phyloP scores from a whole-genome alignment of 2,329 filamentous ascomycete genomes.

The Fusarium neocosmosporiellum region DNA sequence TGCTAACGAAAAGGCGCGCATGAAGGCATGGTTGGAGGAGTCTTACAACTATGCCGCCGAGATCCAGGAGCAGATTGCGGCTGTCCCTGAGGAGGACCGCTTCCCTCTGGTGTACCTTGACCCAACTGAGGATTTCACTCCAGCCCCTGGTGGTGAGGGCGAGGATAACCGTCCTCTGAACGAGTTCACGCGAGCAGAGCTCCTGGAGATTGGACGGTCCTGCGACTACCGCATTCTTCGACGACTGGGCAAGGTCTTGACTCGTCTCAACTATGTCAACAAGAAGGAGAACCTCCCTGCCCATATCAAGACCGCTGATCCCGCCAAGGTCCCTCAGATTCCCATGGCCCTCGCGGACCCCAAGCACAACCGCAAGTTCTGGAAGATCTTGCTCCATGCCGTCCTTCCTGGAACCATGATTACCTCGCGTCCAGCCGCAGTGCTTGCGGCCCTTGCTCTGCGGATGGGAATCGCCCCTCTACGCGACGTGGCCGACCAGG shows the following conservation, averaged over 20 bases:
- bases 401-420: slow-evolving; percentile 62
- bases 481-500: slow-evolving; percentile 52
- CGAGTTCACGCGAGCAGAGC: slow-evolving; percentile 56
- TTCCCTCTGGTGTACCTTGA: slow-evolving; percentile 63
- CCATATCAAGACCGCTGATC: slow-evolving; percentile 51
- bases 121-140: slow-evolving; percentile 55
- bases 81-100: slow-evolving; percentile 50
- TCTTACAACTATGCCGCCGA: slow-evolving; percentile 62
- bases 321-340: slow-evolving; percentile 53
- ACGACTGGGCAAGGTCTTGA: slow-evolving; percentile 59
- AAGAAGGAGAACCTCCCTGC: slow-evolving; percentile 54
- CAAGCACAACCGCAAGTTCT: slow-evolving; percentile 54
- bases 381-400: slow-evolving; percentile 60
- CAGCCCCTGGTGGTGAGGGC: slow-evolving; percentile 29
- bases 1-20: slow-evolving; percentile 47
- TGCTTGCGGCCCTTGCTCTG: slow-evolving; percentile 61
- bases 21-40: slow-evolving; percentile 62
- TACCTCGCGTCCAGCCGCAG: slow-evolving; percentile 54
- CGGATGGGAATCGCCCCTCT: slow-evolving; percentile 59
- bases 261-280: slow-evolving; percentile 57
- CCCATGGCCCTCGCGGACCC: slow-evolving; percentile 54
- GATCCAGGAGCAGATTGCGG: slow-evolving; percentile 51
- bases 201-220: slow-evolving; percentile 63
- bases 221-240: slow-evolving; percentile 61
- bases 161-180: slow-evolving; percentile 41